Percentiles rank a stretch among this genome's conserved stretches.
Evolutionary conservation across 768 basidiomycete species (phyloP).

Genomic region (Termitomyces sp.): DNA sequence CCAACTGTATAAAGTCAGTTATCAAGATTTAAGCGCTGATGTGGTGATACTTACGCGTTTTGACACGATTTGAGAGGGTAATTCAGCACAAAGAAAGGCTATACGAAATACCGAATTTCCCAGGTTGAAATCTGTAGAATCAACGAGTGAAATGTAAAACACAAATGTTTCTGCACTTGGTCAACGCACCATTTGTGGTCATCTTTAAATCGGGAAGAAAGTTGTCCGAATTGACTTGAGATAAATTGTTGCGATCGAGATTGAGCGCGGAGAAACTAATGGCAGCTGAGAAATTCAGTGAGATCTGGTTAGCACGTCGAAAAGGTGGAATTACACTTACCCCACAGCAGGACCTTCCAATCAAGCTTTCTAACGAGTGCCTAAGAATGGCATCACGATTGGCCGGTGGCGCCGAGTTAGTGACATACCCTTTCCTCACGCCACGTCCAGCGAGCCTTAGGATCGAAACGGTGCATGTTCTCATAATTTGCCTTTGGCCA

Average conservation of each 20-base stretch:
- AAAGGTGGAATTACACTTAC: slow-evolving; percentile 7
- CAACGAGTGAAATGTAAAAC: neutral
- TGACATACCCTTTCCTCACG: slow-evolving; percentile 42
- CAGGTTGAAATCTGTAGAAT: slow-evolving; percentile 43
- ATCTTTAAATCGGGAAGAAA: slow-evolving; percentile 51
- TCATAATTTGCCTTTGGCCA: slow-evolving; percentile 50
- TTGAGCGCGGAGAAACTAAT: slow-evolving; percentile 55
- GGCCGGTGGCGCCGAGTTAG: neutral
- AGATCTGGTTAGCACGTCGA: neutral
- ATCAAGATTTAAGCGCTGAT: neutral
- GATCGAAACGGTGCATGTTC: slow-evolving; percentile 52
- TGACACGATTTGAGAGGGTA: slow-evolving; percentile 59
- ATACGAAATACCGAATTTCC: slow-evolving; percentile 52
- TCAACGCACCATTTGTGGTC: slow-evolving; percentile 36
- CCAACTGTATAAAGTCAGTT: slow-evolving; percentile 27
- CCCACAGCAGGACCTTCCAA: slow-evolving; percentile 55
- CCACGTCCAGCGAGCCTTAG: slow-evolving; percentile 53
- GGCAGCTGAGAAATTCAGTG: slow-evolving; percentile 24
- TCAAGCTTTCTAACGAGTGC: slow-evolving; percentile 50
- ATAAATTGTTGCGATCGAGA: slow-evolving; percentile 47
- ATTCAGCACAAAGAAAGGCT: slow-evolving; percentile 47
- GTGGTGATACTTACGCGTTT: slow-evolving; percentile 36
- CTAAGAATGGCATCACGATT: slow-evolving; percentile 18
- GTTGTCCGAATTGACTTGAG: slow-evolving; percentile 53
- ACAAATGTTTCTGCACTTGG: neutral